Evolutionary conservation across 345 rosid species (phyloP).

Genomic region (Boechera stricta): DNA sequence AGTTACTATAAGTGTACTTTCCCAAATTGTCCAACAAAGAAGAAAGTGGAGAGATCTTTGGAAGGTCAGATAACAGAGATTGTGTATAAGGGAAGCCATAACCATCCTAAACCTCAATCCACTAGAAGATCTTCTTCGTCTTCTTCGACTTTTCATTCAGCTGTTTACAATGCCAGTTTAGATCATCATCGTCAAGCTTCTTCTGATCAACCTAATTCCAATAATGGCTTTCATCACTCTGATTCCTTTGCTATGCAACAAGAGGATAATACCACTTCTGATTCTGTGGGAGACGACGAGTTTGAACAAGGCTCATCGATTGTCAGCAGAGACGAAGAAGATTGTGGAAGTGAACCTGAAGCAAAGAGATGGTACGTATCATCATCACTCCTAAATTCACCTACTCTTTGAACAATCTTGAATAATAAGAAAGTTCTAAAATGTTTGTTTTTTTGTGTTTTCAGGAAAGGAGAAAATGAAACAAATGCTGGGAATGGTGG

Average conservation of each 20-base stretch:
- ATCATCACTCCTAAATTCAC: background rate
- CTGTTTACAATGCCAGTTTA: slow-evolving; percentile 37
- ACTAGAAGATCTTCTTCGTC: slow-evolving; percentile 66
- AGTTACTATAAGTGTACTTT: slow-evolving; percentile 95
- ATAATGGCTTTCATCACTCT: slow-evolving; percentile 44
- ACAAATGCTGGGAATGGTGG: slow-evolving; percentile 60
- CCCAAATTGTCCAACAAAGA: slow-evolving; percentile 87
- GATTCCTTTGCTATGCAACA: slow-evolving; percentile 61
- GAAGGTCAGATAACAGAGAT: slow-evolving; percentile 96
- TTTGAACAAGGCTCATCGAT: slow-evolving; percentile 79
- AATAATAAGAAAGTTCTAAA: background rate
- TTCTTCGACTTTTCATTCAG: slow-evolving; percentile 47
- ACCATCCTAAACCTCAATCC: slow-evolving; percentile 87
- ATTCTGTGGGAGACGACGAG: slow-evolving; percentile 75
- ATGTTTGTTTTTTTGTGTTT: slow-evolving; percentile 21
- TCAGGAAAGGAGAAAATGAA: slow-evolving; percentile 82
- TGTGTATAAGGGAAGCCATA: slow-evolving; percentile 92
- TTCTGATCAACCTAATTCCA: slow-evolving; percentile 40
- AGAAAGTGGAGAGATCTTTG: slow-evolving; percentile 84
- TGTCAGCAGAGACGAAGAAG: slow-evolving; percentile 61
- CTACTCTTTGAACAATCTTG: background rate
- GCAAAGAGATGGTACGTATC: slow-evolving; percentile 77
- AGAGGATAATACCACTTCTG: slow-evolving; percentile 74
- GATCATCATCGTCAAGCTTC: slow-evolving; percentile 38
- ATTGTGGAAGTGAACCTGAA: slow-evolving; percentile 68